Percentiles rank a stretch among this genome's conserved stretches.
Evolutionary conservation across 2,329 filamentous ascomycete genomes (phyloP).

Genomic region (Penicillium hordei): DNA sequence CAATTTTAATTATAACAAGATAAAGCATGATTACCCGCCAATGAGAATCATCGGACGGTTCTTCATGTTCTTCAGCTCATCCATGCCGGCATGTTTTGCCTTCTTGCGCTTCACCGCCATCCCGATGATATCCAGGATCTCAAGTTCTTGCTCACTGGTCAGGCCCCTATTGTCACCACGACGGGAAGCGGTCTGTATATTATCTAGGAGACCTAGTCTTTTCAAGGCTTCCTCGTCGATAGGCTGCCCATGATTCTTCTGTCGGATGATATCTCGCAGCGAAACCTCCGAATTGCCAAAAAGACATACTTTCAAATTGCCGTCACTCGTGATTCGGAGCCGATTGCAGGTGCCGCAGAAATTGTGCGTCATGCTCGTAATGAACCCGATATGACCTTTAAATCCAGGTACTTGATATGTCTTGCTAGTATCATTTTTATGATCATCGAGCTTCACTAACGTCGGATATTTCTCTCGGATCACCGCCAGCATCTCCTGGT

Average conservation of each 20-base stretch:
- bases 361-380: conserved; percentile 99
- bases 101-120: conserved; percentile 93
- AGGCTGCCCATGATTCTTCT: conserved; percentile 72
- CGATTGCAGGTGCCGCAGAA: conserved; percentile 96
- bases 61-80: conserved; percentile 90
- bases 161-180: conserved; percentile 30
- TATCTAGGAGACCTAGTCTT: conserved; percentile 70
- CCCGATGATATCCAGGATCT: conserved; percentile 81
- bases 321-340: conserved; percentile 88
- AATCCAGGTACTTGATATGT: conserved; percentile 89
- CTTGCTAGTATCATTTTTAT: conserved; percentile 94
- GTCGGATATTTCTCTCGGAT: conserved; percentile 73
- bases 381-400: conserved; percentile 85
- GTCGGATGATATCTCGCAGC: conserved; percentile 79
- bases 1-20: conserved; percentile 17
- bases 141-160: conserved; percentile 61
- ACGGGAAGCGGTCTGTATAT: too few relatives aligned
- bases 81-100: conserved; percentile 91
- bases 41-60: conserved; percentile 99
- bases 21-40: conserved; percentile 75
- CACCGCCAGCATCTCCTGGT: conserved; percentile 81
- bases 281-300: conserved; percentile 95
- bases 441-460: conserved; percentile 68
- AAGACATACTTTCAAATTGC: conserved; percentile 93
- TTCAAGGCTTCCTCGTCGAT: conserved; percentile 77